Conservation (phyloP, 495 filamentous ascomycete species). For the Trichoderma reesei region DNA sequence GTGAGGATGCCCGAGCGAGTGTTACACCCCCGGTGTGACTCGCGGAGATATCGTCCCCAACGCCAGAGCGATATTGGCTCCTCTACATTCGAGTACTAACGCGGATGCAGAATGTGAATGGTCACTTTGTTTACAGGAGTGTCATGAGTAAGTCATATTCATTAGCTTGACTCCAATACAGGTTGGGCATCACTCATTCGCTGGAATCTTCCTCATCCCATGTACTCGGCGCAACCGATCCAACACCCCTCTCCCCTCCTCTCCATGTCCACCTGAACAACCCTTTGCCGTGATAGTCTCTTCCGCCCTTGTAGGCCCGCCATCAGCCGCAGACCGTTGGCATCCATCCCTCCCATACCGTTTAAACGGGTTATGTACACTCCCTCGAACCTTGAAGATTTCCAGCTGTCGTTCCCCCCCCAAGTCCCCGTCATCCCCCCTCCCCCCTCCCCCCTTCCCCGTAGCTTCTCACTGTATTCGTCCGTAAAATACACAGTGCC, state of each 20-base stretch:
- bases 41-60: too few species aligned
- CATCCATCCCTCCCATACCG: neutral
- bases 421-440: neutral
- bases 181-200: too few species aligned
- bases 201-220: too few species aligned
- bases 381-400: neutral
- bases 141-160: too few species aligned
- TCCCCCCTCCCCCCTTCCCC: neutral
- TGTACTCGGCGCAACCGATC: neutral
- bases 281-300: neutral
- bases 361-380: neutral
- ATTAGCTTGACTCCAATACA: too few species aligned
- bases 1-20: too few species aligned
- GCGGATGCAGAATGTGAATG: too few species aligned
- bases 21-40: too few species aligned
- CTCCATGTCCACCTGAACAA: neutral
- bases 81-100: too few species aligned
- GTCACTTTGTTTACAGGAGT: too few species aligned
- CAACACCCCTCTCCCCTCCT: neutral
- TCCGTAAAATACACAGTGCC: neutral
- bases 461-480: too few species aligned
- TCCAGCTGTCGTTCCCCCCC: neutral
- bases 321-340: neutral
- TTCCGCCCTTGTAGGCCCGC: neutral
- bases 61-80: too few species aligned